Conservation (phyloP, 176 grass and related monocot species). For the Olyra latifolia region DNA sequence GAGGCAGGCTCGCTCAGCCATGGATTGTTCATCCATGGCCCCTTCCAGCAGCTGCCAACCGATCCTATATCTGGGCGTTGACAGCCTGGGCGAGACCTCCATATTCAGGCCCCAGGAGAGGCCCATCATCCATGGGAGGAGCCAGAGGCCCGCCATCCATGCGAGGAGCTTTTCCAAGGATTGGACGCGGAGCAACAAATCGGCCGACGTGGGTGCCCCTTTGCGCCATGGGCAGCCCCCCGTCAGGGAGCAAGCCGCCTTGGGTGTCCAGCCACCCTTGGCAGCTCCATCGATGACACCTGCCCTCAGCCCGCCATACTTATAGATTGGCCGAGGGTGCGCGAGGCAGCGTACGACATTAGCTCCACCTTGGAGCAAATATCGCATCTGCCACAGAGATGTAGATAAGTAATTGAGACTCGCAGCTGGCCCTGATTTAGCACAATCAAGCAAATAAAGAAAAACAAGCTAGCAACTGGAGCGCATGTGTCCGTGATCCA, state of each 20-base stretch:
- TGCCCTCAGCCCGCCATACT: conserved; percentile 44
- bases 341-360: conserved; percentile 91
- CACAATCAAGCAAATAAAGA: conserved; percentile 52
- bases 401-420: conserved; percentile 58
- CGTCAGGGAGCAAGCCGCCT: conserved; percentile 26
- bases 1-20: conserved; percentile 31
- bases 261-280: conserved; percentile 40
- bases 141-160: conserved; percentile 49
- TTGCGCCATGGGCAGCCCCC: conserved; percentile 48
- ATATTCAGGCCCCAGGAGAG: conserved; percentile 43
- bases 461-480: conserved; percentile 35
- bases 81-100: conserved; percentile 47
- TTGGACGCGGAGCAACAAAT: conserved; percentile 33
- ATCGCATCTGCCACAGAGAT: conserved; percentile 99
- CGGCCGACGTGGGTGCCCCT: conserved; percentile 43
- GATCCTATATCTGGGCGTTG: conserved; percentile 28
- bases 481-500: conserved; percentile 6
- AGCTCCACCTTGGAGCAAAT: conserved; percentile 96
- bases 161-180: conserved; percentile 37
- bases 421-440: conserved; percentile 49
- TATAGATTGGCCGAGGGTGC: conserved; percentile 38
- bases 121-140: conserved; percentile 38
- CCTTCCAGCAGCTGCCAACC: conserved; percentile 45
- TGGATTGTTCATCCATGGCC: conserved; percentile 44
- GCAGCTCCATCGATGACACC: conserved; percentile 57